These are phyloP conservation scores for Termitomyces sp. DNA, from an alignment of 768 basidiomycete genomes.

Conservation along the genomic window DNA sequence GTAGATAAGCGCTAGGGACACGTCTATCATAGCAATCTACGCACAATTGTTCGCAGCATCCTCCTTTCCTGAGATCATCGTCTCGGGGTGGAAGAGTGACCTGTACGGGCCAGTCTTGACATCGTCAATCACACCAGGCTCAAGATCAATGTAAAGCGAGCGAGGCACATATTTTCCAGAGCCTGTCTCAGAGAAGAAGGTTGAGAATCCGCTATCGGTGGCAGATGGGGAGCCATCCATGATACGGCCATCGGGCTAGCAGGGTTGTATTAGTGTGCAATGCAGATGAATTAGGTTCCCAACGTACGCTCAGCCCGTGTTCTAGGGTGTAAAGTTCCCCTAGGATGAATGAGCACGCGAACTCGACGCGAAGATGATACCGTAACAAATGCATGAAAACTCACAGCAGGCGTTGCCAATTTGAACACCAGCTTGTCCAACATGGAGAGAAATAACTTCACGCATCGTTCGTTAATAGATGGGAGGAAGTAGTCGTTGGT, in stretches of 20 bases:
- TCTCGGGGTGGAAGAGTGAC: constrained; percentile 98
- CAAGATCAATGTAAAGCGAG: constrained; percentile 94
- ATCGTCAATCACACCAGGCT: constrained; percentile 97
- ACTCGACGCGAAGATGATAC: constrained; percentile 27
- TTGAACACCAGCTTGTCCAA: constrained; percentile 98
- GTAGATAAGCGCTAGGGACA: neutral
- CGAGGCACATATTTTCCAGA: constrained; percentile 97
- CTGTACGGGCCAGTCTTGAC: constrained; percentile 94
- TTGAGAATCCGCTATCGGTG: constrained; percentile 91
- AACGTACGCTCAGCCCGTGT: constrained; percentile 90
- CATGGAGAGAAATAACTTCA: constrained; percentile 98
- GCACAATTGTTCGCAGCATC: constrained; percentile 99
- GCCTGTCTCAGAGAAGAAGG: constrained; percentile 98
- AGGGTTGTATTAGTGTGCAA: constrained; percentile 12
- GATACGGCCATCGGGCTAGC: constrained; percentile 91
- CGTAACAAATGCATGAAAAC: constrained; percentile 30
- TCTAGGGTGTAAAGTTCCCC: constrained; percentile 99
- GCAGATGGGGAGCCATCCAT: constrained; percentile 68
- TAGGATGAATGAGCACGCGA: constrained; percentile 40
- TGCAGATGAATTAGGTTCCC: constrained; percentile 9
- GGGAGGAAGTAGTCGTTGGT: constrained; percentile 9
- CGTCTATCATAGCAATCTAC: constrained; percentile 9
- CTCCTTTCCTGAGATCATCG: constrained; percentile 97
- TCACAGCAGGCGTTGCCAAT: constrained; percentile 98
- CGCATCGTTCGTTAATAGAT: constrained; percentile 52